A percentile compares a stretch with the other conserved stretches of the same genome.
Evolutionary conservation across 768 basidiomycete genomes (phyloP).

Genomic region (Porpolomopsis calyptriformis): DNA sequence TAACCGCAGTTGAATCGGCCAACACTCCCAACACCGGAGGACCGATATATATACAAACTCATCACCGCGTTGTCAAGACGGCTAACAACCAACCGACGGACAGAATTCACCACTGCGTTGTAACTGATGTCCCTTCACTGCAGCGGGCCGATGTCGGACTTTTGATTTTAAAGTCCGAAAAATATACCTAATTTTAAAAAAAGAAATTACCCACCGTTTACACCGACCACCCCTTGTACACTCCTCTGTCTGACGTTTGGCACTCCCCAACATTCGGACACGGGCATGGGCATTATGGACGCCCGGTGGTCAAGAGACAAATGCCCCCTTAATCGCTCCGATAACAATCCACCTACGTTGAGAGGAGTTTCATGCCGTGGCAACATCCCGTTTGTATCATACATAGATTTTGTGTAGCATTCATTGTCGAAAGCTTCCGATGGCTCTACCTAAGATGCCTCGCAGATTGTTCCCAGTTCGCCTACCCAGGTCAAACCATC

Average conservation of each 20-base stretch:
- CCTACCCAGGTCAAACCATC: no score
- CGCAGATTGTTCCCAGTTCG: no score
- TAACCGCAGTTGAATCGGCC: constrained; percentile 12
- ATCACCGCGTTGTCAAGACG: no score
- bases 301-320: constrained; percentile 40
- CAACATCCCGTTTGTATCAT: constrained; percentile 31
- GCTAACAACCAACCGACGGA: no score
- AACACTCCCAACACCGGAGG: constrained; percentile 17
- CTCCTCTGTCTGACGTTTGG: constrained; percentile 40
- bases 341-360: constrained; percentile 56
- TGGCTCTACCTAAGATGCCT: no score
- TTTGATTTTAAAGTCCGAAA: not conserved
- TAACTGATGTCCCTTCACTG: no score
- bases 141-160: no score
- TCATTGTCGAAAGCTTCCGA: not conserved
- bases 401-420: constrained; percentile 2
- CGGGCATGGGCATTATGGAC: constrained; percentile 29
- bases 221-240: constrained; percentile 32
- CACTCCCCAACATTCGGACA: constrained; percentile 48
- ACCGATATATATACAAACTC: not conserved
- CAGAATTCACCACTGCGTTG: no score
- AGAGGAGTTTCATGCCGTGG: constrained; percentile 84
- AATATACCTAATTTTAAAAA: not conserved
- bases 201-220: constrained; percentile 10
- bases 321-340: constrained; percentile 78